A percentile compares a stretch with the other conserved stretches of the same genome.
These are phyloP conservation scores for Globisporangium spiculum DNA, from an alignment of 352 stramenopile genomes.

Conservation along the genomic window DNA sequence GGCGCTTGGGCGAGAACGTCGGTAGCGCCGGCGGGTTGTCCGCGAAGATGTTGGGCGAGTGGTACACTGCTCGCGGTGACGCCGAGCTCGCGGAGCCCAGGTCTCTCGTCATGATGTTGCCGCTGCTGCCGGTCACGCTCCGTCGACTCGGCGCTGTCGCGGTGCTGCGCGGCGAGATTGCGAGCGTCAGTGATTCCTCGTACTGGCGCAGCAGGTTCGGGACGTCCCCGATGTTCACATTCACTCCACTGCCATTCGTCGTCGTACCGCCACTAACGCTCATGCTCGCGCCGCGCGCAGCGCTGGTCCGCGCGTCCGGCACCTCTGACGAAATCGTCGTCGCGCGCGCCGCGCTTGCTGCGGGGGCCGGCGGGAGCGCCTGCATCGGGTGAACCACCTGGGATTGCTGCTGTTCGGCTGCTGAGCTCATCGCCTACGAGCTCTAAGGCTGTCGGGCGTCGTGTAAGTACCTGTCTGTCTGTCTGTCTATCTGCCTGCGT, in stretches of 20 bases:
- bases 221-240: slow-evolving; percentile 3
- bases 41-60: slow-evolving; percentile 54
- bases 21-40: slow-evolving; percentile 34
- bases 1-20: slow-evolving; percentile 62
- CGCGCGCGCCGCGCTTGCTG: not conserved
- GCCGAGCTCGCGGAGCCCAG: not conserved
- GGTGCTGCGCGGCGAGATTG: slow-evolving; percentile 25
- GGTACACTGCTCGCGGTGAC: slow-evolving; percentile 59
- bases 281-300: slow-evolving; percentile 10
- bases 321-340: slow-evolving; percentile 8
- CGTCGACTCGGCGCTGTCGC: not conserved
- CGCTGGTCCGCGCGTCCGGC: slow-evolving; percentile 4
- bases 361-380: not conserved
- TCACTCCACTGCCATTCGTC: not conserved
- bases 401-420: slow-evolving; percentile 10
- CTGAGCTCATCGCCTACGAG: slow-evolving; percentile 12
- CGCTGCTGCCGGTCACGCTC: not conserved
- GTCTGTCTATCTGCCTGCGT: not conserved
- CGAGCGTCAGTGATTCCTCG: slow-evolving; percentile 42
- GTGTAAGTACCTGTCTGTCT: not conserved
- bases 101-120: not conserved
- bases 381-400: slow-evolving; percentile 18
- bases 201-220: slow-evolving; percentile 44
- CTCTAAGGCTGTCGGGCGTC: not conserved
- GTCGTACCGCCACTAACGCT: not conserved